Evolutionary conservation across 1,284 basidiomycete species (phyloP), one percentile per base, ranked within the genome.

Genomic region (Heterobasidion parviporum): DNA sequence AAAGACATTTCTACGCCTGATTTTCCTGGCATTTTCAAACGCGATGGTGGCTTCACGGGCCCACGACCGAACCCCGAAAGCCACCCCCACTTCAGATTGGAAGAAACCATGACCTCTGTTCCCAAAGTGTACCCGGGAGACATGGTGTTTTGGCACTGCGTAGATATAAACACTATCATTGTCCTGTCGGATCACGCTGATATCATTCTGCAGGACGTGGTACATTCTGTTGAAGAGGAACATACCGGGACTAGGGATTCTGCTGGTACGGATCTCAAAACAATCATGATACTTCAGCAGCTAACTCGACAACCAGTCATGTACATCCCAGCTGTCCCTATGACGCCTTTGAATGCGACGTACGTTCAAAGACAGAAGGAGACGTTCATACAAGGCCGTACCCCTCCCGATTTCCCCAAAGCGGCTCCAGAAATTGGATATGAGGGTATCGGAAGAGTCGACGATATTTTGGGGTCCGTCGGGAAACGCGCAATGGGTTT

Each of bases 111-210:
- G 87, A 80, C 83, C 2, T 84, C 87, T 2, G 74, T 89, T 8
- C 88, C 89, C 0, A 77, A 75, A 57, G 89, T 92, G 8, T 73
- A 75, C 43, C 90, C 92, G 0, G 92, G 92, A 2, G 91, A 94
- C 65, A 83, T 86, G 67, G 89, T 91, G 1, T 92, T 91, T 72
- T 94, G 91, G 91, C 92, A 93, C 67, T 89, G 85, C 63, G 81
- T 77, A 56, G 52, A 72, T 58, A 3, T 26, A 18, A 33, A 5
- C 4, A 26, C 26, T 32, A 34, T 50, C 44, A 34, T 26, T 12
- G 1, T 26, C 41, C 12, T 44, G 16, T 8, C 20, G 41, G 26
- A 15, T 9, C 41, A 8, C 32, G 9, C 12, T 51, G 20, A 49
- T 52, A 6, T 14, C 20, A 9, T 8, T 4, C 16, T 16, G 8